Conservation (phyloP, 805 yeast genomes). For the Yarrowia sp. region DNA sequence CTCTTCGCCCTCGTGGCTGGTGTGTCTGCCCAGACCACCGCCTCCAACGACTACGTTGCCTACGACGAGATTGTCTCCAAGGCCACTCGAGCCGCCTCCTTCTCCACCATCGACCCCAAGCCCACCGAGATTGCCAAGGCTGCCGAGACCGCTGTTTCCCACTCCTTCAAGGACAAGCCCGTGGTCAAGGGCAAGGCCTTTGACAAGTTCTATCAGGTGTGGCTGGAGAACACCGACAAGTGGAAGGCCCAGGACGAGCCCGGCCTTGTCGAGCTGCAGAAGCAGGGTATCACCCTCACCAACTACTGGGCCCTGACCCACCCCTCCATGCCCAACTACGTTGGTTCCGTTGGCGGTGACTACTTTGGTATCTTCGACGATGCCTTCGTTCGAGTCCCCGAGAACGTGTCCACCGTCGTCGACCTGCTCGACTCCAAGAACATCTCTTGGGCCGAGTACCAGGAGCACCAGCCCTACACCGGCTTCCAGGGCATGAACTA, state of each 20-base stretch:
- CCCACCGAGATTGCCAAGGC: conserved; percentile 38
- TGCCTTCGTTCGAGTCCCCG: conserved; percentile 47
- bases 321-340: conserved; percentile 56
- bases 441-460: conserved; percentile 55
- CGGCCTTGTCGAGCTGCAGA: conserved; percentile 45
- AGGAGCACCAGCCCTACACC: conserved; percentile 53
- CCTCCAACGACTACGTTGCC: conserved; percentile 16
- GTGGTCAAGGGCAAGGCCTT: conserved; percentile 44
- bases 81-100: neutral
- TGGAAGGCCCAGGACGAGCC: conserved; percentile 50
- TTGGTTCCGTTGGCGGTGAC: conserved; percentile 52
- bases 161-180: conserved; percentile 37
- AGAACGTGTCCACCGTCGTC: conserved; percentile 48
- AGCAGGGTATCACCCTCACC: conserved; percentile 47
- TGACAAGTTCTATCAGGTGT: conserved; percentile 46
- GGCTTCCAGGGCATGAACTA: conserved; percentile 52
- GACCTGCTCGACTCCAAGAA: conserved; percentile 49
- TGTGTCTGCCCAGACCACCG: conserved; percentile 23
- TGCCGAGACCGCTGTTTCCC: conserved; percentile 40
- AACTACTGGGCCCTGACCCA: conserved; percentile 55
- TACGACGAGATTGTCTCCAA: conserved; percentile 14
- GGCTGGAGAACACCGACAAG: conserved; percentile 53
- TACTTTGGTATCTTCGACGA: conserved; percentile 51
- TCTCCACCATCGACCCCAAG: conserved; percentile 35
- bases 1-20: conserved; percentile 13